Base-by-base conservation (phyloP, 1,284 basidiomycete genomes). In the Cryptococcus jaspeensis region DNA sequence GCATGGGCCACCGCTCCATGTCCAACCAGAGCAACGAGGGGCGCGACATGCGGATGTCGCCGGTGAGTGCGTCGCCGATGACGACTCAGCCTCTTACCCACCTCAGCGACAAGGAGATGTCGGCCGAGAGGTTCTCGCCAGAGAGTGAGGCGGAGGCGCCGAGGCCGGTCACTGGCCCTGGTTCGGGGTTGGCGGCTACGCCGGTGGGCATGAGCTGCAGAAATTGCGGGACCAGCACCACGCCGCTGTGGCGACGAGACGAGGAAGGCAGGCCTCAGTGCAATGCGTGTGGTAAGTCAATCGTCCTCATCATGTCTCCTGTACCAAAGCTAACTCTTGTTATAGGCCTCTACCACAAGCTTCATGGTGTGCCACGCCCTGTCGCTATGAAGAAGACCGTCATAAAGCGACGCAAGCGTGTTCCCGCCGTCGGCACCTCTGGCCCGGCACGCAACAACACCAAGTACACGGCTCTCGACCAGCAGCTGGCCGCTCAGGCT, bases 361-460 rank as follows among this genome's bases (percentile, higher is more conserved):
- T 99, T 12, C 95, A 99, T 81, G 92, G 93, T 56, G 92, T 91
- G 0, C 93, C 97, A 69, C 87, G 95, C 43, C 95, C 95, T 36
- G 95, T 95, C 61, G 92, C 92, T 56, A 94, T 99, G 92, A 97
- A 96, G 80, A 97, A 98, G 82, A 90, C 91, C 3, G 92, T 97
- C 67, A 99, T 99, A 82, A 99, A 99, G 81, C 86, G 95, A 38
- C 84, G 95, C 61, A 98, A 98, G 80, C 87, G 95, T 65, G 92
- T 98, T 32, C 90, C 93, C 48, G 92, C 91, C 40, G 87, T 78
- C 12, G 70, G 72, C 2, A 56, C 28, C 9, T 32, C 28, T 4
- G 28, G 28, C 28, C 28, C 28, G 5, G 28, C 28, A 32, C 28
- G 28, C 28, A 38, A 20, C 32, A 41, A 47, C 7, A 36, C 52